A percentile compares a stretch with the other conserved stretches of the same genome.
These are phyloP conservation scores for Liriodendron chinense DNA, from an alignment of 164 flowering plant species.

Conservation along the genomic window DNA sequence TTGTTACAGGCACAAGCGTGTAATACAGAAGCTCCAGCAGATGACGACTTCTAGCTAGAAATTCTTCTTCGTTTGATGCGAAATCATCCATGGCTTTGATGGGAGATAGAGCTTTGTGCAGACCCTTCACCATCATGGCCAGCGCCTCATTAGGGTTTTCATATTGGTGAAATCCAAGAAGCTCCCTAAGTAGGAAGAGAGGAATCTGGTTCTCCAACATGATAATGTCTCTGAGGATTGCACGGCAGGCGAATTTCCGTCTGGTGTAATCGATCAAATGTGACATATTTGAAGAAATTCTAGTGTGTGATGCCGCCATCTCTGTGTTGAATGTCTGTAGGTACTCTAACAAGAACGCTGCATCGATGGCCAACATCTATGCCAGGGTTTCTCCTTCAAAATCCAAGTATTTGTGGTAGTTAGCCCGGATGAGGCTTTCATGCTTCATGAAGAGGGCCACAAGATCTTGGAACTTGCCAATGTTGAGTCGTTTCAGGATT, in stretches of 20 bases:
- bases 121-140: constrained; percentile 1
- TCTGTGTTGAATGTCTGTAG: background rate
- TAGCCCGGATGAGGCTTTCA: constrained; percentile 7
- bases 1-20: constrained; percentile 3
- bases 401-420: constrained; percentile 15
- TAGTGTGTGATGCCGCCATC: background rate
- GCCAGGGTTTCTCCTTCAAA: constrained; percentile 7
- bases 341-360: constrained; percentile 13
- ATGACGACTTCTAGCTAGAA: background rate
- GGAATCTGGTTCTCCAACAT: constrained; percentile 24
- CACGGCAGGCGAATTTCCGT: constrained; percentile 3
- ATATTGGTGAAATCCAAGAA: constrained; percentile 4
- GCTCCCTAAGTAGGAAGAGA: constrained; percentile 4
- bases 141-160: constrained; percentile 1
- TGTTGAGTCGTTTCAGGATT: constrained; percentile 6
- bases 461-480: background rate
- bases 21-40: constrained; percentile 11
- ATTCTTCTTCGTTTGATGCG: background rate
- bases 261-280: constrained; percentile 6
- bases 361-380: constrained; percentile 16
- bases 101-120: background rate
- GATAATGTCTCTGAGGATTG: constrained; percentile 10
- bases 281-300: constrained; percentile 7
- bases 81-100: background rate
- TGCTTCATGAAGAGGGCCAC: constrained; percentile 7